Evolutionary conservation across 345 rosid species (phyloP).

Genomic region (Eucalyptus polyanthemos): DNA sequence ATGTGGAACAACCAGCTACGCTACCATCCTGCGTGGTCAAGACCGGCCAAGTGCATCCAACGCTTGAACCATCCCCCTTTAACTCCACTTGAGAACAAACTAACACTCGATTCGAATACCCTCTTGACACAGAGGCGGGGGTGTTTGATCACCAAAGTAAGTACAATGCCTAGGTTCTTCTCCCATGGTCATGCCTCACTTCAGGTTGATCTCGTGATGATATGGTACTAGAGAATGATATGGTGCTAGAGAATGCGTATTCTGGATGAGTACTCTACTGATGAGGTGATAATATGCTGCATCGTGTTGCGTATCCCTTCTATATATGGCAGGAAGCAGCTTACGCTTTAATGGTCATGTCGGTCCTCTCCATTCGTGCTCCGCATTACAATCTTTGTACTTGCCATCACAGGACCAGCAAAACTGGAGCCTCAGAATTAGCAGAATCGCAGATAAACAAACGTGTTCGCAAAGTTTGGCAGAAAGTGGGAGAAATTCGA

Average conservation of each 20-base stretch:
- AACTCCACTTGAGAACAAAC: conserved; percentile 48
- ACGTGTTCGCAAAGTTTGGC: too few relatives aligned
- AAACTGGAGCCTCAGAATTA: too few relatives aligned
- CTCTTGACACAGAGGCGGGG: conserved; percentile 6
- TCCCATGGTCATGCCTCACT: conserved; percentile 31
- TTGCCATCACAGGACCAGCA: too few relatives aligned
- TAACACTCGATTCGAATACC: conserved; percentile 13
- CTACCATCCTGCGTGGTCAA: conserved; percentile 37
- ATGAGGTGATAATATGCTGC: background rate
- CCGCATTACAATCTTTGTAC: background rate
- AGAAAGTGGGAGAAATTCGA: too few relatives aligned
- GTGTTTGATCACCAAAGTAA: conserved; percentile 21
- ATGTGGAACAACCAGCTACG: conserved; percentile 15
- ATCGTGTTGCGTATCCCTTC: background rate
- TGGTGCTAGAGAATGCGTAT: background rate
- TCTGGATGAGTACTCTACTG: background rate
- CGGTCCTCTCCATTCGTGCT: background rate
- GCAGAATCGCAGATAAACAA: background rate
- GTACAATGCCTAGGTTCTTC: conserved; percentile 38
- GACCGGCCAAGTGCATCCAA: conserved; percentile 20
- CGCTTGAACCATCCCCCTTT: conserved; percentile 7
- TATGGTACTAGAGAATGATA: background rate
- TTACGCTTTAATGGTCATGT: background rate
- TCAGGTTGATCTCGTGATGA: background rate
- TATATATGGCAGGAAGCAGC: background rate